Conservation (phyloP, 768 basidiomycete genomes). For the Cystobasidium ongulense region DNA sequence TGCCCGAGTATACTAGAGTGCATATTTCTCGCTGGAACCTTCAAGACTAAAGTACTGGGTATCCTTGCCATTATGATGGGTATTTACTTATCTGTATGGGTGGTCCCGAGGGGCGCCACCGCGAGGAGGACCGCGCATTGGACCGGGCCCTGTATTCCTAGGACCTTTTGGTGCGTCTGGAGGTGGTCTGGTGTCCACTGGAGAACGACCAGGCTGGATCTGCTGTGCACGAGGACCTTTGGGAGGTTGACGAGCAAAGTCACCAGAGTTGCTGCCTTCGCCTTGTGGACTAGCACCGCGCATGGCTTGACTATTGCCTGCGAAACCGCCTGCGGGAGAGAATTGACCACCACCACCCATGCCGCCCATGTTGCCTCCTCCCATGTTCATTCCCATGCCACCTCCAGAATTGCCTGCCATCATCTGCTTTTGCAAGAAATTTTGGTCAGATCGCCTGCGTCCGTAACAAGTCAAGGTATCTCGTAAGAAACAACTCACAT, state of each 20-base stretch:
- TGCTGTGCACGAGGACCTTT: conserved; percentile 20
- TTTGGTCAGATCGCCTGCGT: neutral
- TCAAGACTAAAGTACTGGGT: no score
- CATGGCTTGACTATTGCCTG: neutral
- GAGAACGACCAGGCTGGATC: neutral
- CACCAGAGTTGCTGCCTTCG: conserved; percentile 8
- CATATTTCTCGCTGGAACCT: no score
- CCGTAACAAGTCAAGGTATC: neutral
- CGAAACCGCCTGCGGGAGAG: conserved; percentile 3
- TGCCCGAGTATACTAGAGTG: no score
- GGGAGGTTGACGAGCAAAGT: conserved; percentile 4
- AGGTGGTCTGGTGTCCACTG: conserved; percentile 9
- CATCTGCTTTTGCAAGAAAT: neutral
- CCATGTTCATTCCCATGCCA: neutral
- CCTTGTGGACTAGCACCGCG: neutral
- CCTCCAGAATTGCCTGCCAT: neutral
- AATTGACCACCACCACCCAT: conserved; percentile 11
- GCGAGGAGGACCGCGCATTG: conserved; percentile 7
- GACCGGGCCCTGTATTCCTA: conserved; percentile 10
- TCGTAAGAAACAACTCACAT: neutral
- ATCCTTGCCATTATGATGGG: conserved; percentile 1
- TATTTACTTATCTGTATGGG: neutral
- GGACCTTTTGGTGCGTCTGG: conserved; percentile 25
- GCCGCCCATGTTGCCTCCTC: conserved; percentile 6
- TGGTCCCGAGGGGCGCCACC: conserved; percentile 11